Evolutionary conservation across 148 eudicot species (phyloP), one percentile per base, ranked within the genome.

Genomic region (Polygonum aviculare): DNA sequence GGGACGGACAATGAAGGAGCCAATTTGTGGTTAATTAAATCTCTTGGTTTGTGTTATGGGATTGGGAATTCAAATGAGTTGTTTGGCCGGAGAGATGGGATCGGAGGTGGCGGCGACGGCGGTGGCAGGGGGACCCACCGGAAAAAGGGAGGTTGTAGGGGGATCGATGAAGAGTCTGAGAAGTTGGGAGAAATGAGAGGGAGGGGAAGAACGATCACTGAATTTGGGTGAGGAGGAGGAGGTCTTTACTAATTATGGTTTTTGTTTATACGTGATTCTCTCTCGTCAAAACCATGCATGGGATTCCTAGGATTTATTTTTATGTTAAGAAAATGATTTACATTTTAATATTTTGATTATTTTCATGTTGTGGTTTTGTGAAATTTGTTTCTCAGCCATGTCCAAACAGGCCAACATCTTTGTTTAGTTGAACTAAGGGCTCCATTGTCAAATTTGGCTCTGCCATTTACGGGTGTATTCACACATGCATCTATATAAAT

Each of bases 191-290:
- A 38, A 67, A 63, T 67, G 72, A 33, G 72, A 67, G 72, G 44
- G n/a, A n/a, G 44, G 72, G 44, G 72, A 67, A 12, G 36, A 16
- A 12, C 6, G 39, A 33, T 15, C 69, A 31, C 69, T 62, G 11
- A 62, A 60, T 60, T 60, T 60, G 69, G 16, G 18, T 12, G 10
- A 2, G 63, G 7, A 16, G 10, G 36, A 12, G 39, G 36, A 26
- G 15, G 38, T 62, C 14, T 26, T 62, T 62, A 38, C 69, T 62
- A 62, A 62, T 62, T 62, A 62, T 62, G 69, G 69, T 62, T 62
- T 62, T 26, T 62, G 39, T 15, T 62, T 62, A 9, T 2, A 21
- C 12, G 35, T 22, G 65, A 59, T 57, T 57, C 26, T 57, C 63
- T 57, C 63, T 57, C 63, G 22, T 50, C 55, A n/a, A 57, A 57